A percentile compares a stretch with the other conserved stretches of the same genome.
Conservation (phyloP, 192 early-diverging fungal species). For the Podochytrium sp. region DNA sequence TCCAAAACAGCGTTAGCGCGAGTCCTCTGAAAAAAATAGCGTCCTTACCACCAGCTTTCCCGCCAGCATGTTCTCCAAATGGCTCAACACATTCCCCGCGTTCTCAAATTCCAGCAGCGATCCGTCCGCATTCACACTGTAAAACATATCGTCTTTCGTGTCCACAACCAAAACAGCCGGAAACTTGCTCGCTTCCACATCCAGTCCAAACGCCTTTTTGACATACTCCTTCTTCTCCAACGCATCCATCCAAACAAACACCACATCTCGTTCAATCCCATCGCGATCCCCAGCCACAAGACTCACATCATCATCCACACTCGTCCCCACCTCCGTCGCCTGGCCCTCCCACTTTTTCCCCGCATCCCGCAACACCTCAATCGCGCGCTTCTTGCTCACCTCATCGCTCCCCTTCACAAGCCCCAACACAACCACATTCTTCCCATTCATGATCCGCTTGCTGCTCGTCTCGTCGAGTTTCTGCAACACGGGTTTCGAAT, state of each 20-base stretch:
- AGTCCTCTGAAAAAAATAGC: not conserved
- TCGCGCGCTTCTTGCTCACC: not conserved
- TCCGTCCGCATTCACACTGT: constrained; percentile 33
- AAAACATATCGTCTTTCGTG: constrained; percentile 48
- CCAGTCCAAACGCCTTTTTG: constrained; percentile 50
- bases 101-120: not conserved
- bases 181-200: not conserved
- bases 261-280: constrained; percentile 1
- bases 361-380: not conserved
- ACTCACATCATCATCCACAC: not conserved
- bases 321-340: not conserved
- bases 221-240: constrained; percentile 39
- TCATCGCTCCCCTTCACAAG: constrained; percentile 24
- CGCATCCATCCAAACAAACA: constrained; percentile 50
- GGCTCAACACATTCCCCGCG: not conserved
- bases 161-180: constrained; percentile 46
- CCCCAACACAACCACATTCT: constrained; percentile 19
- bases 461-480: constrained; percentile 5
- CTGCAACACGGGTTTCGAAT: constrained; percentile 7
- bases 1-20: not conserved
- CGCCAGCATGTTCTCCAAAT: not conserved
- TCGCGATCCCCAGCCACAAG: constrained; percentile 38
- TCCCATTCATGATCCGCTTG: not conserved
- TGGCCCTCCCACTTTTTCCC: not conserved
- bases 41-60: constrained; percentile 9